Percentiles rank a stretch among this genome's conserved stretches.
Evolutionary conservation across 129 eudicot species (phyloP).

Genomic region (Tagetes erecta): DNA sequence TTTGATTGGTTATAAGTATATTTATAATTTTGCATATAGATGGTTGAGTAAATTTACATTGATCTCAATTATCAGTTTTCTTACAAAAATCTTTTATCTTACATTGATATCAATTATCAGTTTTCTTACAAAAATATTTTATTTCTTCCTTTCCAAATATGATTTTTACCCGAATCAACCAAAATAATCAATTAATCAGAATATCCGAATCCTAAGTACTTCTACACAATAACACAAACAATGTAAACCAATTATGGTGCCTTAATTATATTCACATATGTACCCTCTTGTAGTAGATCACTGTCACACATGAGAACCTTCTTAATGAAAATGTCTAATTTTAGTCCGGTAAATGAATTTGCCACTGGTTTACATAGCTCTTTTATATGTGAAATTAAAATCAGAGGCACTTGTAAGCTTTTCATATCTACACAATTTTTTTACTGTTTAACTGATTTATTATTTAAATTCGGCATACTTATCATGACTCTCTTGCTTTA

Average conservation of each 20-base stretch:
- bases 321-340: background rate
- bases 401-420: slow-evolving; percentile 16
- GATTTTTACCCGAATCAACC: background rate
- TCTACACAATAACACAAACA: background rate
- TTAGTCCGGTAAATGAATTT: background rate
- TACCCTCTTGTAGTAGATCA: background rate
- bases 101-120: background rate
- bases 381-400: background rate
- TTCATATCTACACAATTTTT: background rate
- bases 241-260: background rate
- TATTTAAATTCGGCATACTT: background rate
- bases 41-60: background rate
- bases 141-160: background rate
- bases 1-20: background rate
- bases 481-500: background rate
- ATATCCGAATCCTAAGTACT: background rate
- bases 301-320: background rate
- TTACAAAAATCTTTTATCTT: background rate
- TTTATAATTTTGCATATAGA: background rate
- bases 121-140: background rate
- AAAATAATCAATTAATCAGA: background rate
- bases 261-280: background rate
- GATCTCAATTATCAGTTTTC: background rate
- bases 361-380: background rate
- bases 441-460: background rate